These are phyloP conservation scores for Pezicula rhizophila DNA, from an alignment of 2,329 filamentous ascomycete genomes.

Conservation along the genomic window DNA sequence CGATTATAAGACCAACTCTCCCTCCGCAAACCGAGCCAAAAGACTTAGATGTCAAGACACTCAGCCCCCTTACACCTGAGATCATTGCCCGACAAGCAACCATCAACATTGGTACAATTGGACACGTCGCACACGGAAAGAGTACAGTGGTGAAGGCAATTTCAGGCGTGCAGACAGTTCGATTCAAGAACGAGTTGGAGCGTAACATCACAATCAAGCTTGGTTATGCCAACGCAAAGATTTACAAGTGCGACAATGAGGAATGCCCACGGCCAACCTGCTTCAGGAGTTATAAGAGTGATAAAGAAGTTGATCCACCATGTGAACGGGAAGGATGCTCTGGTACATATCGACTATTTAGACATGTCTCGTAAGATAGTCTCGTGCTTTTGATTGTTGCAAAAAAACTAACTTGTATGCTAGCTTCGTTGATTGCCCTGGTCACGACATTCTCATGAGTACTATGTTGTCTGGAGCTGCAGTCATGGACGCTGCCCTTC, in stretches of 20 bases:
- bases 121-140: slow-evolving; percentile 98
- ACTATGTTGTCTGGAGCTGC: slow-evolving; percentile 99
- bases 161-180: slow-evolving; percentile 95
- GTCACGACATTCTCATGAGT: slow-evolving; percentile 99
- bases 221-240: slow-evolving; percentile 98
- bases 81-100: slow-evolving; percentile 98
- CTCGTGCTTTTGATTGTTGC: background rate
- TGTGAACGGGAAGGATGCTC: slow-evolving; percentile 90
- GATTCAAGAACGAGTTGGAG: slow-evolving; percentile 99
- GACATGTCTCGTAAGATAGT: slow-evolving; percentile 79
- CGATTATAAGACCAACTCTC: slow-evolving; percentile 56
- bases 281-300: slow-evolving; percentile 96
- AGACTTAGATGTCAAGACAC: slow-evolving; percentile 72
- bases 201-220: slow-evolving; percentile 99
- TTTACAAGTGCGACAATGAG: slow-evolving; percentile 94
- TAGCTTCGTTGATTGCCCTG: slow-evolving; percentile 96
- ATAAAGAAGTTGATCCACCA: slow-evolving; percentile 95
- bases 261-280: slow-evolving; percentile 91
- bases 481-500: slow-evolving; percentile 97
- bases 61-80: slow-evolving; percentile 86
- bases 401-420: slow-evolving; percentile 21
- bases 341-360: slow-evolving; percentile 80
- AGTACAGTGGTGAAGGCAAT: slow-evolving; percentile 99
- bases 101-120: slow-evolving; percentile 98
- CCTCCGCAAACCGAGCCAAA: slow-evolving; percentile 92